A percentile compares a stretch with the other conserved stretches of the same genome.
Conservation (phyloP, 192 early-diverging fungal genomes). For the Gonapodya prolifera region DNA sequence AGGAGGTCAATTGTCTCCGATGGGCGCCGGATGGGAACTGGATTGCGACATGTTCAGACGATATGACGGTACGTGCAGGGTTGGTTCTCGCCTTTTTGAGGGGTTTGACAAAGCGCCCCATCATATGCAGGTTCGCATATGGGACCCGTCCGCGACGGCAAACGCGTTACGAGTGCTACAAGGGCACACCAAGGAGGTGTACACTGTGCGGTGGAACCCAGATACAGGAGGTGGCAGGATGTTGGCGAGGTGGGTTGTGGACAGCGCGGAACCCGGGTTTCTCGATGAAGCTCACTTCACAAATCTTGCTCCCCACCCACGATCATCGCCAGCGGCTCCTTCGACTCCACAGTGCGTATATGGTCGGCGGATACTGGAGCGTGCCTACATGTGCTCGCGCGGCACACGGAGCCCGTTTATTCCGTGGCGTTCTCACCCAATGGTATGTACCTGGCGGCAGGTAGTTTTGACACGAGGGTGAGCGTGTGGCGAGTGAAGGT, state of each 20-base stretch:
- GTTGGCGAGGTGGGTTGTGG: background rate
- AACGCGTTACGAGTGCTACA: constrained; percentile 18
- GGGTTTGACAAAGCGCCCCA: constrained; percentile 53
- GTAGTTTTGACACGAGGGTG: background rate
- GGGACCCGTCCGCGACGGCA: background rate
- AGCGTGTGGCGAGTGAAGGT: background rate
- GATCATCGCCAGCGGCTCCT: background rate
- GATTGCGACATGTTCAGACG: constrained; percentile 69
- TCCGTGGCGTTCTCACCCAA: background rate
- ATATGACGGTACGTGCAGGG: constrained; percentile 33
- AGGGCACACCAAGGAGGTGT: constrained; percentile 66
- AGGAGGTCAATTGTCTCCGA: constrained; percentile 61
- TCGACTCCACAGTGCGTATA: constrained; percentile 2
- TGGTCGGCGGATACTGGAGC: background rate
- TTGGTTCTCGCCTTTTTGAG: constrained; percentile 23
- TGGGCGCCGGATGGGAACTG: constrained; percentile 58
- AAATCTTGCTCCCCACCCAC: background rate
- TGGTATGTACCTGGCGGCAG: background rate
- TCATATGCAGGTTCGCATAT: constrained; percentile 33
- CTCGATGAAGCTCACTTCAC: background rate
- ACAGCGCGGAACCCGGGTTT: background rate
- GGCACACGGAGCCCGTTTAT: background rate
- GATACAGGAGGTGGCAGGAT: background rate
- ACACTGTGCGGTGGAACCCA: constrained; percentile 73
- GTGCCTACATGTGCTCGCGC: background rate